Evolutionary conservation across 1,284 basidiomycete species (phyloP).

Genomic region (Austroboletus novae-zelandiae): DNA sequence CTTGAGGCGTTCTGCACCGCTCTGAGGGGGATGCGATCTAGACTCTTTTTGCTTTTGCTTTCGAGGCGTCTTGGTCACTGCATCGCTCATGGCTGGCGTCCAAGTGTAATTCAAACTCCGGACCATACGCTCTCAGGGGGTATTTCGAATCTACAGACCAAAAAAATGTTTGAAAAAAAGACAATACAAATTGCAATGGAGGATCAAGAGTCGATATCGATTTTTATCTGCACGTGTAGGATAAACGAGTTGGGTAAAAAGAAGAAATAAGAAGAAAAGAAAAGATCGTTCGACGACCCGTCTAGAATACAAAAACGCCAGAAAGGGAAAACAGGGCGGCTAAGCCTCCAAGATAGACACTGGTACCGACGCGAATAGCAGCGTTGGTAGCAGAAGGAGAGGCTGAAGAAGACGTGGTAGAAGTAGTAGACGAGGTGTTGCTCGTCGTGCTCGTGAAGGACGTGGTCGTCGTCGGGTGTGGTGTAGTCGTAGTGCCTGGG

Average conservation of each 20-base stretch:
- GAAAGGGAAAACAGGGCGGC: slow-evolving; percentile 22
- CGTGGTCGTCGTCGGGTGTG: slow-evolving; percentile 1
- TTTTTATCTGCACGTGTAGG: slow-evolving; percentile 3
- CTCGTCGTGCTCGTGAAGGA: not conserved
- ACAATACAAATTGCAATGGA: slow-evolving; percentile 16
- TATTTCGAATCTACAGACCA: not conserved
- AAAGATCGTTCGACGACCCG: slow-evolving; percentile 5
- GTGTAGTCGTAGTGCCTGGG: not conserved
- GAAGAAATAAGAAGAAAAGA: not conserved
- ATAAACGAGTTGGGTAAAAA: not conserved
- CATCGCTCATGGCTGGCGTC: slow-evolving; percentile 20
- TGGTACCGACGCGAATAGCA: slow-evolving; percentile 21
- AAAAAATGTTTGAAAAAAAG: slow-evolving; percentile 6
- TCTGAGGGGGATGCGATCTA: slow-evolving; percentile 4
- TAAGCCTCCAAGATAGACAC: slow-evolving; percentile 19
- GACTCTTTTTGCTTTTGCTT: slow-evolving; percentile 21
- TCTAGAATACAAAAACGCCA: slow-evolving; percentile 23
- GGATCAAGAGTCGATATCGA: slow-evolving; percentile 4
- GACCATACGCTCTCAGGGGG: not conserved
- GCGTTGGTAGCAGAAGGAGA: slow-evolving; percentile 19
- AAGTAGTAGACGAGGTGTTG: not conserved
- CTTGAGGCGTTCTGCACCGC: slow-evolving; percentile 67
- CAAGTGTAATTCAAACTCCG: not conserved
- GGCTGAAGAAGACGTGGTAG: not conserved
- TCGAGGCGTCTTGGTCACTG: slow-evolving; percentile 8